Evolutionary conservation across 1,284 basidiomycete genomes (phyloP).

Genomic region (Pseudozyma pruni): DNA sequence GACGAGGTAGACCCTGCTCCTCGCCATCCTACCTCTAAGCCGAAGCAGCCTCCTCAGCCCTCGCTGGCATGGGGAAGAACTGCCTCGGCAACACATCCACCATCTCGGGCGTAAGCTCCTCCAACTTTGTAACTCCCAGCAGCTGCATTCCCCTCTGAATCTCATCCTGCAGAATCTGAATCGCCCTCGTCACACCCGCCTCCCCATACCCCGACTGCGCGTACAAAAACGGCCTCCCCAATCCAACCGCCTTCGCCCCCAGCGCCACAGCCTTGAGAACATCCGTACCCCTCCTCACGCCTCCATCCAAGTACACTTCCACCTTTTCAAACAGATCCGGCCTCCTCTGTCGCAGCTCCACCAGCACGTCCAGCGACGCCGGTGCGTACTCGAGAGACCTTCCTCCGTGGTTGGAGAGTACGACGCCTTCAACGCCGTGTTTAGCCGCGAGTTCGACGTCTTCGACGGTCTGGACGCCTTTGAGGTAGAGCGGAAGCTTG

Average conservation of each 20-base stretch:
- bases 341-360: conserved; percentile 75
- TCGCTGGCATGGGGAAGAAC: conserved; percentile 26
- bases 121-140: conserved; percentile 78
- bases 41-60: conserved; percentile 3
- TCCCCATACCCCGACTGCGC: conserved; percentile 90
- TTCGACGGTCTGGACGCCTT: conserved; percentile 75
- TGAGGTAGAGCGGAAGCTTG: conserved; percentile 83
- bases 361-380: conserved; percentile 69
- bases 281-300: conserved; percentile 77
- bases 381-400: conserved; percentile 63
- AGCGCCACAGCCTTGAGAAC: conserved; percentile 90
- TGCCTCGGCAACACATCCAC: conserved; percentile 69
- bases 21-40: not conserved
- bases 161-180: conserved; percentile 79
- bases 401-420: conserved; percentile 70
- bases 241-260: conserved; percentile 82
- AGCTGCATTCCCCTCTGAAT: conserved; percentile 82
- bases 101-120: conserved; percentile 82
- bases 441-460: conserved; percentile 75
- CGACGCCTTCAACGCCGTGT: conserved; percentile 71
- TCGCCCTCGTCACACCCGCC: conserved; percentile 80
- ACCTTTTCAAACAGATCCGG: conserved; percentile 72
- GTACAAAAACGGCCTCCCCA: conserved; percentile 89
- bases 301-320: conserved; percentile 90
- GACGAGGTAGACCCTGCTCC: too few relatives aligned